Conservation (phyloP, 345 rosid species). For the Zanthoxylum bungeanum region DNA sequence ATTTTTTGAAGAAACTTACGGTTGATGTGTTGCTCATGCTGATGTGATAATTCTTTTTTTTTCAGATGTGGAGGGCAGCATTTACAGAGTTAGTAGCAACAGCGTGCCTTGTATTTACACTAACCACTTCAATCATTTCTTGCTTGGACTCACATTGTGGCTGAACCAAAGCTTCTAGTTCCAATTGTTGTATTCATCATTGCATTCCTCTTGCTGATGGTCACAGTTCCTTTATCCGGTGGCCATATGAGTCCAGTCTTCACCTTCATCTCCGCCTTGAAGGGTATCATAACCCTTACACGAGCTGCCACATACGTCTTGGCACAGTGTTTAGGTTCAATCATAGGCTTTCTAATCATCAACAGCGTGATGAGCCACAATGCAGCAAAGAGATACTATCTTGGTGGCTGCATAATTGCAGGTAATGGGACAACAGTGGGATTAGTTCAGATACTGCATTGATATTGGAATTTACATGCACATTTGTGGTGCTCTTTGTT, state of each 20-base stretch:
- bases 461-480: constrained; percentile 38
- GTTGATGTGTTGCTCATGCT: not conserved
- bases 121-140: constrained; percentile 30
- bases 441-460: constrained; percentile 22
- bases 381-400: constrained; percentile 25
- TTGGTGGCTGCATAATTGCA: constrained; percentile 48
- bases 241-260: constrained; percentile 50
- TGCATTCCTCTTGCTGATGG: constrained; percentile 31
- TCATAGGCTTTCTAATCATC: constrained; percentile 24
- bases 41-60: not conserved
- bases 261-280: constrained; percentile 32
- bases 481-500: constrained; percentile 38
- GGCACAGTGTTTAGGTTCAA: constrained; percentile 48
- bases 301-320: constrained; percentile 38
- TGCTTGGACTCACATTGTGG: constrained; percentile 30
- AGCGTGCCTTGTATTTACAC: constrained; percentile 37
- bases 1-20: no score
- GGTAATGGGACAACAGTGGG: constrained; percentile 19
- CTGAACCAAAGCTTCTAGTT: constrained; percentile 34
- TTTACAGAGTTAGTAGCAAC: constrained; percentile 50
- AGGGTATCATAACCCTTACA: constrained; percentile 31
- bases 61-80: constrained; percentile 57
- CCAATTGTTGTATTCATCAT: constrained; percentile 33
- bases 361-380: constrained; percentile 27
- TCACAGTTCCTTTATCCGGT: constrained; percentile 44